Evolutionary conservation across 805 yeast genomes (phyloP).

Genomic region (Starmerella geochares): DNA sequence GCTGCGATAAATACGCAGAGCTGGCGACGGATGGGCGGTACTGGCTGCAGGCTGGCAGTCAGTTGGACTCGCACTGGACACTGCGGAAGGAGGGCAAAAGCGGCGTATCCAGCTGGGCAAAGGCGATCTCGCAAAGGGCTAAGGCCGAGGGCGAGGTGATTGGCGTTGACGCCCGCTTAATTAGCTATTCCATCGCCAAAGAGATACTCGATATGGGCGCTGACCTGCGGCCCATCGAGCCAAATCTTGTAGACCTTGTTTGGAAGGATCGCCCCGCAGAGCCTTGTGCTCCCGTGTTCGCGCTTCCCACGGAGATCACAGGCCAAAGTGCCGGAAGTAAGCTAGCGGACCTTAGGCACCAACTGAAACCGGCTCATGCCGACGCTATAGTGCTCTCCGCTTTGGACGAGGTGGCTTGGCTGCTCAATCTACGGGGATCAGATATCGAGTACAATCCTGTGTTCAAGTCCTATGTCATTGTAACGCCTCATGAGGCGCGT

Average conservation of each 20-base stretch:
- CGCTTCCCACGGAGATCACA: constrained; percentile 52
- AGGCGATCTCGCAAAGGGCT: constrained; percentile 57
- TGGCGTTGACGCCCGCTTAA: constrained; percentile 74
- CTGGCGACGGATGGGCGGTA: constrained; percentile 92
- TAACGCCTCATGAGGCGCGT: constrained; percentile 36
- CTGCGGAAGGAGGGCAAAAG: constrained; percentile 68
- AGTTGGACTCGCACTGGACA: constrained; percentile 69
- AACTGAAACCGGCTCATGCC: constrained; percentile 26
- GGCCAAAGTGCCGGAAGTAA: constrained; percentile 60
- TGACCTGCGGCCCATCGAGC: constrained; percentile 42
- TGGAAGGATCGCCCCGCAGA: constrained; percentile 40
- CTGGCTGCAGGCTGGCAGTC: constrained; percentile 78
- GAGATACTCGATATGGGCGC: constrained; percentile 31
- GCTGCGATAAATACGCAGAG: constrained; percentile 52
- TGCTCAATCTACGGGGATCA: constrained; percentile 68
- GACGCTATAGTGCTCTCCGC: constrained; percentile 53
- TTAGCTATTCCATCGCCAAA: constrained; percentile 36
- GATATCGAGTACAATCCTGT: constrained; percentile 84
- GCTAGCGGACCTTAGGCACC: constrained; percentile 36
- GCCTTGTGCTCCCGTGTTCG: constrained; percentile 1
- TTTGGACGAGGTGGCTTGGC: constrained; percentile 85
- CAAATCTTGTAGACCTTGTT: constrained; percentile 62
- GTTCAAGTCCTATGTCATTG: constrained; percentile 58
- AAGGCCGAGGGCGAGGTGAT: constrained; percentile 42
- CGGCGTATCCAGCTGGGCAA: constrained; percentile 69